phyloP scores from a whole-genome alignment of 2,329 filamentous ascomycete genomes.

The Pyrenophora graminea region DNA sequence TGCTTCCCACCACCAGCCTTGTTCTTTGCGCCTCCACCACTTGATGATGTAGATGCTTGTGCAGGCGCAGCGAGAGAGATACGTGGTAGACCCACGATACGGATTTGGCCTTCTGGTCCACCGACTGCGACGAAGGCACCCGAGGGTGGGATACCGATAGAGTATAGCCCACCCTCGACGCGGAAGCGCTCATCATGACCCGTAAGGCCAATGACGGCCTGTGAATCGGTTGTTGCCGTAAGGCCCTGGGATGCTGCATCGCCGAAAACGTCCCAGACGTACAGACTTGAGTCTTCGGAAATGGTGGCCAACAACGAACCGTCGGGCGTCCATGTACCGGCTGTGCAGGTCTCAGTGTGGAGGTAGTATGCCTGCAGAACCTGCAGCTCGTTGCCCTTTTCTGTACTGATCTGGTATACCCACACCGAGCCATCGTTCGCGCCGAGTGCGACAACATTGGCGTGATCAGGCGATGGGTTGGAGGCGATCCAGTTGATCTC shows the following conservation, averaged over 20 bases:
- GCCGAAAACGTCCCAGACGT: constrained; percentile 91
- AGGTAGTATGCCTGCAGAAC: constrained; percentile 93
- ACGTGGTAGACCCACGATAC: constrained; percentile 81
- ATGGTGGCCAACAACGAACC: constrained; percentile 86
- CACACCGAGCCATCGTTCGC: constrained; percentile 91
- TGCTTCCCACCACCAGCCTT: constrained; percentile 55
- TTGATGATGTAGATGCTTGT: constrained; percentile 44
- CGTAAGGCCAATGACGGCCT: constrained; percentile 76
- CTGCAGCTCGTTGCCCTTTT: constrained; percentile 66
- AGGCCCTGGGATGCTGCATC: constrained; percentile 69
- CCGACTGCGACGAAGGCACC: constrained; percentile 82
- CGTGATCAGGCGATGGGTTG: constrained; percentile 71
- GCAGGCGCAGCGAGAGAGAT: constrained; percentile 44
- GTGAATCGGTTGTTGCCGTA: constrained; percentile 58
- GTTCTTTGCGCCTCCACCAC: constrained; percentile 52
- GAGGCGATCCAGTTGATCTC: constrained; percentile 90
- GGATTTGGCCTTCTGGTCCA: constrained; percentile 83
- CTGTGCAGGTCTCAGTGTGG: constrained; percentile 83
- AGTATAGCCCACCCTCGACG: constrained; percentile 89
- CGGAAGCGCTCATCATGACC: constrained; percentile 85
- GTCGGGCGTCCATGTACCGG: constrained; percentile 87
- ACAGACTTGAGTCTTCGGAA: constrained; percentile 83
- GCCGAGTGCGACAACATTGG: constrained; percentile 84
- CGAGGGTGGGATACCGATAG: constrained; percentile 78
- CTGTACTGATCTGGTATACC: constrained; percentile 83